phyloP scores from a whole-genome alignment of 2,329 filamentous ascomycete species.

The Colletotrichum eremochloae region DNA sequence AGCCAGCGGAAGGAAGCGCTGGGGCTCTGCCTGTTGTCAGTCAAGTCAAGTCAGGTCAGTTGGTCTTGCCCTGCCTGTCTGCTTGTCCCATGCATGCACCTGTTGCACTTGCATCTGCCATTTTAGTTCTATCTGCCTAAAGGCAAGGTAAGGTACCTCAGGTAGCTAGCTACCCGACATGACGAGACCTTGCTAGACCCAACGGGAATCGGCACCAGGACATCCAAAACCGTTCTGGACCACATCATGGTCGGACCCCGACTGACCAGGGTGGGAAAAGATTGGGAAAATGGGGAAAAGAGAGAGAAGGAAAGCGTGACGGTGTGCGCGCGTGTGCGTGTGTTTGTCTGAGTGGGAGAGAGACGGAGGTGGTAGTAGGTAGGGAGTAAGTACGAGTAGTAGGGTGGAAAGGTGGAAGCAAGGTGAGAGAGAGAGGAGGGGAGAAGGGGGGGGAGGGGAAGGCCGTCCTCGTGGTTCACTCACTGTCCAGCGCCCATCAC shows the following conservation, averaged over 20 bases:
- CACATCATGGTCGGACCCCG: background rate
- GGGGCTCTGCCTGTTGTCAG: conserved; percentile 22
- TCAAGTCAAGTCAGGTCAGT: background rate
- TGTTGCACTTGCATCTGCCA: conserved; percentile 3
- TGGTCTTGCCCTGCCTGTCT: background rate
- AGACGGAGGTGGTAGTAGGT: background rate
- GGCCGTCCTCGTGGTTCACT: conserved; percentile 13
- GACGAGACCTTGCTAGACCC: conserved; percentile 11
- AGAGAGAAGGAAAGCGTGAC: background rate
- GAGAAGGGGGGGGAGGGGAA: too few relatives aligned
- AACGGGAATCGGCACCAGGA: conserved; percentile 10
- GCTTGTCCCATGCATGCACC: background rate
- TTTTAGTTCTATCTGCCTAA: background rate
- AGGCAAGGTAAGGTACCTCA: too few relatives aligned
- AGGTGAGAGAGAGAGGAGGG: background rate
- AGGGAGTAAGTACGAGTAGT: too few relatives aligned
- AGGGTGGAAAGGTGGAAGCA: background rate
- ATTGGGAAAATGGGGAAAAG: background rate
- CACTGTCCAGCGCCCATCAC: conserved; percentile 13
- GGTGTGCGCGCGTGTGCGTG: background rate
- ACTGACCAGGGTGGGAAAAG: background rate
- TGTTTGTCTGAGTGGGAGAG: background rate
- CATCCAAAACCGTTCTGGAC: background rate
- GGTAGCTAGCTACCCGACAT: background rate
- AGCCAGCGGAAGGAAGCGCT: conserved; percentile 18